Base-by-base conservation (phyloP, 2,329 filamentous ascomycete genomes). In the Daldinia eschscholtzii region DNA sequence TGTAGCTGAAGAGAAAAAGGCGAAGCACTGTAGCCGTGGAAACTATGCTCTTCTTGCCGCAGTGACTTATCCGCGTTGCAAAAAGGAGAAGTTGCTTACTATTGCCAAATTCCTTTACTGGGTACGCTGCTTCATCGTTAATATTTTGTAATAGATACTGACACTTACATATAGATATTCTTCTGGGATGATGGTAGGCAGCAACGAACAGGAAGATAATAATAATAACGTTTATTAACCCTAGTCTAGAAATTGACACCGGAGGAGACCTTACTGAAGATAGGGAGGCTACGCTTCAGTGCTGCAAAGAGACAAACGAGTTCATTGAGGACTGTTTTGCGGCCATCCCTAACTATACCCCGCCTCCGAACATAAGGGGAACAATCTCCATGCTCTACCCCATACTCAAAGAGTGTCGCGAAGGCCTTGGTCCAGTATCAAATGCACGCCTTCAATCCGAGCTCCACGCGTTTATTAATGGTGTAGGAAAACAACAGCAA, bases 71-170 rank as follows among this genome's bases (percentile, higher is more conserved):
- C 77, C 77, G 23, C 74, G 76, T 58, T 77, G 75, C 53, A 73
- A 70, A 60, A 75, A 72, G 50, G 72, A 78, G 6, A 76, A 74
- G 61, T 70, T 76, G 67, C 65, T 78, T 20, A 57, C 59, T 2
- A 64, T 78, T n/a, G 20, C 71, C 9, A 64, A 77, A 26, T 78
- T 76, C 39, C 64, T 77, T 12, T 78, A 76, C 57, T 77, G 75
- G 76, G 74, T 76, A 68, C 23, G 72, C 65, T 6, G 7, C 3
- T 37, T 18, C 6, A 41, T 42, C 50, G 15, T 42, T n/a, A 42
- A 42, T 6, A 42, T 1, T 4, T 18, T 5, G n/a, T 7, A 39
- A 42, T 18, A 42, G 6, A 33, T 6, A 42, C 39, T 42, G 12
- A 42, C n/a, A 18, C 7, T 18, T 12, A 9, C 39, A 18, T 42